phyloP scores from a whole-genome alignment of 1,284 basidiomycete genomes.

The Melampsora larici-populina region DNA sequence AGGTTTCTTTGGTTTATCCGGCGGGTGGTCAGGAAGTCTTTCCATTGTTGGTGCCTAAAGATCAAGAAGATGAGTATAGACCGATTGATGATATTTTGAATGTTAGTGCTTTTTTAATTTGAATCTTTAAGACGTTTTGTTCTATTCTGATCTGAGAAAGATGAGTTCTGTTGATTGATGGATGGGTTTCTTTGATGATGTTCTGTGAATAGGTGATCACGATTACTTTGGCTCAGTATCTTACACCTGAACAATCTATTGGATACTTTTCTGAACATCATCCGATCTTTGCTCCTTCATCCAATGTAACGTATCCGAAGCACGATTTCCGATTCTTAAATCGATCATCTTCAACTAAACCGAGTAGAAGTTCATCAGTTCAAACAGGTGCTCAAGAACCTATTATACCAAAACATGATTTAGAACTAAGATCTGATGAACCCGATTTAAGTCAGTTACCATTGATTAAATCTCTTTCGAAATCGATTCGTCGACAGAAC shows the following conservation, averaged over 20 bases:
- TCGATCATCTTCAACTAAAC: neutral
- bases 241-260: constrained; percentile 46
- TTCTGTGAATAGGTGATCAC: constrained; percentile 53
- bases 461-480: constrained; percentile 58
- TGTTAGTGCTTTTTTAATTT: no score
- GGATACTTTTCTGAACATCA: constrained; percentile 46
- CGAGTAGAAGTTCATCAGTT: neutral
- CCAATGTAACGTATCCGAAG: constrained; percentile 47
- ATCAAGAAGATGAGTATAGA: constrained; percentile 54
- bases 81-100: constrained; percentile 55
- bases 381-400: constrained; percentile 32
- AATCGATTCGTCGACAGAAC: constrained; percentile 58
- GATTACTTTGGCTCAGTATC: constrained; percentile 47
- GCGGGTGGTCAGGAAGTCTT: constrained; percentile 17
- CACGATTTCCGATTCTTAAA: constrained; percentile 43
- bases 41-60: constrained; percentile 11
- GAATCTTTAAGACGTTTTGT: no score
- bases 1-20: constrained; percentile 20
- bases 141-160: no score
- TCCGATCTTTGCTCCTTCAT: constrained; percentile 46
- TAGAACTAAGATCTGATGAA: constrained; percentile 47
- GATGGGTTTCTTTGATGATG: no score
- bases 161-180: no score
- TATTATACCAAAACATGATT: neutral
- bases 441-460: constrained; percentile 47